Evolutionary conservation across 805 yeast species (phyloP).

Genomic region (Saccharomycopsis javanensis): DNA sequence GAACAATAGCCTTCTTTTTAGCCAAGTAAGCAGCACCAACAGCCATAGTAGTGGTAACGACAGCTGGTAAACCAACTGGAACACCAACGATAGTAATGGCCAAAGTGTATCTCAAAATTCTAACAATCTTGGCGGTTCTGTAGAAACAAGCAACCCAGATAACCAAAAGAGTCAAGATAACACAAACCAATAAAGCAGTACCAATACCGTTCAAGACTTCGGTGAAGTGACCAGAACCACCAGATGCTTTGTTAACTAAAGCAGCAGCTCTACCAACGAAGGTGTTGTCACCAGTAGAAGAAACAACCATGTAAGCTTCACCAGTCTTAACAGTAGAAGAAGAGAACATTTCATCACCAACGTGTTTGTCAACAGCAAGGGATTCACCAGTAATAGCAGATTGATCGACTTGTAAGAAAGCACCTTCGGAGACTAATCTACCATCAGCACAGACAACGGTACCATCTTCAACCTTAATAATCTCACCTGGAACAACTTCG

Average conservation of each 20-base stretch:
- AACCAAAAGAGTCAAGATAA: conserved; percentile 73
- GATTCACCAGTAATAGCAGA: conserved; percentile 98
- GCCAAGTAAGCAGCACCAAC: conserved; percentile 99
- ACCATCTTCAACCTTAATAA: conserved; percentile 88
- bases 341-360: conserved; percentile 81
- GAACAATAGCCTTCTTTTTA: conserved; percentile 94
- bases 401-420: conserved; percentile 87
- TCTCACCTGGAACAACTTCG: conserved; percentile 93
- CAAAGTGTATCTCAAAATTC: conserved; percentile 82
- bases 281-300: conserved; percentile 92
- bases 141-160: conserved; percentile 94
- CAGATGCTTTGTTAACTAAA: conserved; percentile 87
- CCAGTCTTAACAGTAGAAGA: conserved; percentile 94
- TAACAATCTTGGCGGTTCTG: conserved; percentile 79
- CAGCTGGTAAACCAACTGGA: conserved; percentile 98
- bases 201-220: conserved; percentile 98
- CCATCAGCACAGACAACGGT: conserved; percentile 90
- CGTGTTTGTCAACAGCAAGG: conserved; percentile 84
- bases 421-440: conserved; percentile 75
- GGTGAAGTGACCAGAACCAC: conserved; percentile 92
- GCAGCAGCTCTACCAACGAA: conserved; percentile 97
- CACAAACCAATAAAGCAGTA: conserved; percentile 81
- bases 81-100: conserved; percentile 97
- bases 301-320: conserved; percentile 87
- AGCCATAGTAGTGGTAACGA: conserved; percentile 97